These are phyloP conservation scores for Leptographium wingfieldii DNA, from an alignment of 2,329 filamentous ascomycete species.

Conservation along the genomic window DNA sequence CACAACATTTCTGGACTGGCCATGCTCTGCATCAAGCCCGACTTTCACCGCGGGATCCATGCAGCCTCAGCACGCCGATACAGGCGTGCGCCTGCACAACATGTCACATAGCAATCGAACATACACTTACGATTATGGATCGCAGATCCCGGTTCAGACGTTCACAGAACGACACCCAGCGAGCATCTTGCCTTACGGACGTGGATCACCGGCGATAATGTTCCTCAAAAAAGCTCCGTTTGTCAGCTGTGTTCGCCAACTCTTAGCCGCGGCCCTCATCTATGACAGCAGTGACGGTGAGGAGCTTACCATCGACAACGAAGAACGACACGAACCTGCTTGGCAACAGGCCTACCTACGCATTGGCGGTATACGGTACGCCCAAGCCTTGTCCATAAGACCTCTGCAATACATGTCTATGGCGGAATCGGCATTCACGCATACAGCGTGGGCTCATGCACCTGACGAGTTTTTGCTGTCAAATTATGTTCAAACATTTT, in stretches of 20 bases:
- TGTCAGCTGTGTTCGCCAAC: neutral
- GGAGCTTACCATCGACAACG: neutral
- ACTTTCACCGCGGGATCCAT: neutral
- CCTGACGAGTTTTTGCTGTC: neutral
- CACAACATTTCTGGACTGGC: neutral
- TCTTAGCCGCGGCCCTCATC: neutral
- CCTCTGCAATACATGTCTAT: neutral
- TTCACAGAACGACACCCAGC: neutral
- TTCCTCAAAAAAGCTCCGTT: neutral
- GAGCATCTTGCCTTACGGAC: neutral
- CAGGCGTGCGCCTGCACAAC: neutral
- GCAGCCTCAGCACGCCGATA: neutral
- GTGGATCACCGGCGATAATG: neutral
- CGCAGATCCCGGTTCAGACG: neutral
- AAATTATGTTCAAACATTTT: constrained; percentile 3
- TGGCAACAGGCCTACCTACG: constrained; percentile 1
- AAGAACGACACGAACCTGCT: neutral
- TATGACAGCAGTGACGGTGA: no score
- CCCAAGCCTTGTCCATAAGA: neutral
- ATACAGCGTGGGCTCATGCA: neutral
- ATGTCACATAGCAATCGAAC: neutral
- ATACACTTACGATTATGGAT: neutral
- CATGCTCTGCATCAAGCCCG: neutral
- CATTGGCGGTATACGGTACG: neutral
- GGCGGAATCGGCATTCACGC: neutral